Base-by-base conservation (phyloP, 2,329 filamentous ascomycete species). In the Blastomyces silverae region DNA sequence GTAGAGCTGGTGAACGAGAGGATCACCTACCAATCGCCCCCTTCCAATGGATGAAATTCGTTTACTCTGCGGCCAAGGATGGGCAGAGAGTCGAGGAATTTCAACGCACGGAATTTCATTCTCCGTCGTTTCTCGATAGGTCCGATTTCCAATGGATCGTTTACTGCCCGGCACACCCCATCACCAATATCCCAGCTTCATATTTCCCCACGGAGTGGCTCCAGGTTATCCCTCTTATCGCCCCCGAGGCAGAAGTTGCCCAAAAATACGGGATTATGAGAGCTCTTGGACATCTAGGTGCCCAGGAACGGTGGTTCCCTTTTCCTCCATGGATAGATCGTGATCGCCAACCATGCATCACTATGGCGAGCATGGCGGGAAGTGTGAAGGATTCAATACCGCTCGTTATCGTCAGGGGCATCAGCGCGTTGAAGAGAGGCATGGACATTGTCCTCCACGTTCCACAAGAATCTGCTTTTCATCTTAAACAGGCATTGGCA, bases 311-410 rank as follows among this genome's bases (percentile, higher is more conserved):
- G 11, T 66, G 63, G 63, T 66, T 66, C 37, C 65, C 65, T 22
- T 66, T 50, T 34, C 63, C 63, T 3, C 65, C 65, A 17, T 66
- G 65, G 65, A 62, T 66, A 48, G 59, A 66, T 48, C 53, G 65
- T 22, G 63, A 65, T 44, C 65, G 65, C 44, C 57, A 46, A 42
- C 58, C 65, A 46, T 65, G 65, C 34, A 57, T 66, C 17, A 66
- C 65, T 3, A 39, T 57, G 34, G 28, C 58, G n/a, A 53, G 50
- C 15, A 65, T 66, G 63, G 42, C 37, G 22, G 63, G 63, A 20
- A 61, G 52, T 17, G 56, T 66, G 37, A 62, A 55, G 22, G 63
- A 59, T 20, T 55, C 64, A 8, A 17, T 64, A 15, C 34, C 58
- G 3, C 61, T 44, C 42, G 31, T 64, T 17, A 28, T 52, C 25